Conservation (phyloP, 208 protist genomes). For the Wallacemonas sp. region DNA sequence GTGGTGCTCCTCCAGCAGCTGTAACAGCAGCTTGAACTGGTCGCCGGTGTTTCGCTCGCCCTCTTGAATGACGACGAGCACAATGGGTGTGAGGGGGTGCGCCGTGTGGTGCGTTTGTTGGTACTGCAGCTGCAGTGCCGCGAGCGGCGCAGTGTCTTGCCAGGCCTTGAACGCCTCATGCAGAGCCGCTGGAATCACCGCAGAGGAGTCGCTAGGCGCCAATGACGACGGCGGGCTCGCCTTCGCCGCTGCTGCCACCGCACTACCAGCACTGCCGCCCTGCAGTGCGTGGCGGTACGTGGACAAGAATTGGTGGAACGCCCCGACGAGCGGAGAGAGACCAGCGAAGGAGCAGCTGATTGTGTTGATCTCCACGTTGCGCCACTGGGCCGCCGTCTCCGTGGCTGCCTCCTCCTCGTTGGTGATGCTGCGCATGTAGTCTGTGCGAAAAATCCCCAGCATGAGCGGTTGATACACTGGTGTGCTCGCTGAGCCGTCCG, state of each 20-base stretch:
- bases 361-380: constrained; percentile 97
- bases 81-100: constrained; percentile 37
- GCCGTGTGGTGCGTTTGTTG: background rate
- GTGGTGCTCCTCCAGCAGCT: constrained; percentile 69
- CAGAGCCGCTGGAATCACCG: constrained; percentile 43
- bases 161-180: constrained; percentile 43
- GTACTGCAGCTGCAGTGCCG: constrained; percentile 4
- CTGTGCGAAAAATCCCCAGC: constrained; percentile 92
- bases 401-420: background rate
- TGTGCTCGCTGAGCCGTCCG: constrained; percentile 8
- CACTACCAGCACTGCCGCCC: background rate
- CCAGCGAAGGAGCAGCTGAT: constrained; percentile 94
- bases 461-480: constrained; percentile 74
- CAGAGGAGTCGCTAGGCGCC: constrained; percentile 33
- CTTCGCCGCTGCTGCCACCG: background rate
- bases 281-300: constrained; percentile 24
- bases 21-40: constrained; percentile 85
- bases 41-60: constrained; percentile 93
- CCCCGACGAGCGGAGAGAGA: constrained; percentile 71
- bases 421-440: constrained; percentile 90
- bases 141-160: constrained; percentile 16
- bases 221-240: constrained; percentile 7
- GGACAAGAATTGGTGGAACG: constrained; percentile 84
- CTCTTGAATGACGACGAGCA: constrained; percentile 93
- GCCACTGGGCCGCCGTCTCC: constrained; percentile 47